These are phyloP conservation scores for Heterobasidion occidentale DNA, from an alignment of 1,284 basidiomycete species.

Conservation along the genomic window DNA sequence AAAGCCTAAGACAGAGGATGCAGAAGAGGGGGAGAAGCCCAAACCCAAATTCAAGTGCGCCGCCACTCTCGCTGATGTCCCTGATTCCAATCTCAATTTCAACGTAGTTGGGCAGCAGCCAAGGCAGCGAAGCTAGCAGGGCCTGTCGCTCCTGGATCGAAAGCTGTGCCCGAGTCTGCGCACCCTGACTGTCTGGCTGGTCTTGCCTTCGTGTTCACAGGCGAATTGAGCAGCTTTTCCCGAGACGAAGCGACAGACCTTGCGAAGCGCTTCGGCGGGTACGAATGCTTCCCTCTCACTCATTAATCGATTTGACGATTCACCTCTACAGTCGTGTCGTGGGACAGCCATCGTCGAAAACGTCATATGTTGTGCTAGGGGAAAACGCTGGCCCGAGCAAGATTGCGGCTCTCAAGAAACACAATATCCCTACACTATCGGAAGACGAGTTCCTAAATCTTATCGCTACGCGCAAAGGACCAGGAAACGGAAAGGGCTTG, in stretches of 20 bases:
- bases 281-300: slow-evolving; percentile 18
- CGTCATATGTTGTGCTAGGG: slow-evolving; percentile 86
- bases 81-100: neutral
- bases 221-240: slow-evolving; percentile 82
- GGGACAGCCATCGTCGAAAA: slow-evolving; percentile 83
- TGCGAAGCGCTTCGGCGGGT: slow-evolving; percentile 92
- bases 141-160: slow-evolving; percentile 73
- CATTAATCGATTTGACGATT: neutral
- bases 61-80: neutral
- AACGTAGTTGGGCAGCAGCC: slow-evolving; percentile 52
- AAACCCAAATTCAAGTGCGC: slow-evolving; percentile 28
- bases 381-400: slow-evolving; percentile 86
- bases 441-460: slow-evolving; percentile 88
- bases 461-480: slow-evolving; percentile 58
- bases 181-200: slow-evolving; percentile 78
- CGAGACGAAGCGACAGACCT: slow-evolving; percentile 85
- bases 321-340: slow-evolving; percentile 65
- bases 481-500: slow-evolving; percentile 32
- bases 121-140: slow-evolving; percentile 63
- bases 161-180: slow-evolving; percentile 72
- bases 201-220: slow-evolving; percentile 92
- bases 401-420: slow-evolving; percentile 77
- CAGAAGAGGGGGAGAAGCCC: slow-evolving; percentile 15
- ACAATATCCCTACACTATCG: slow-evolving; percentile 65
- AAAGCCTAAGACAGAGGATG: slow-evolving; percentile 14